phyloP scores from a whole-genome alignment of 164 flowering plant genomes.

The Aristolochia contorta region DNA sequence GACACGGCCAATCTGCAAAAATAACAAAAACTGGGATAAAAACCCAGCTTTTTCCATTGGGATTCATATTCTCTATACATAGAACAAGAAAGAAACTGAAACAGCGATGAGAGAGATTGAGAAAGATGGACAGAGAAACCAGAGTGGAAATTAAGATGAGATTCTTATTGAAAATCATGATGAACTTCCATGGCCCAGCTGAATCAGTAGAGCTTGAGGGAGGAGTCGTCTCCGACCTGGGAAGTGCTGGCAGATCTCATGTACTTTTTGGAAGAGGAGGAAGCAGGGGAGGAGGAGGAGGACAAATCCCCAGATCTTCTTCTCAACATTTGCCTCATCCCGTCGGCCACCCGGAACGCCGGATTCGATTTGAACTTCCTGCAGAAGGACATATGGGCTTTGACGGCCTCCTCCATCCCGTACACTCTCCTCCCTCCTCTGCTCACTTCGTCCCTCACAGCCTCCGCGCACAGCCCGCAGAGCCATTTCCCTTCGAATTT shows the following conservation, averaged over 20 bases:
- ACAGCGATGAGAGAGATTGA: too few relatives aligned
- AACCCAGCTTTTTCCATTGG: neutral
- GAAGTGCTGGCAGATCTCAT: constrained; percentile 30
- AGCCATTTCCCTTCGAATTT: constrained; percentile 87
- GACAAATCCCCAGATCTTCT: constrained; percentile 48
- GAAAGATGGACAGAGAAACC: neutral
- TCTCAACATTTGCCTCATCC: constrained; percentile 72
- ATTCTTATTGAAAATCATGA: neutral
- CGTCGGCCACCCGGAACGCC: constrained; percentile 62
- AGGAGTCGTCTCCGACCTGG: neutral
- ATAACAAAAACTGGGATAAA: neutral
- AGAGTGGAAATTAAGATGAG: neutral
- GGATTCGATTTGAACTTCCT: constrained; percentile 58
- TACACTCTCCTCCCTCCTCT: constrained; percentile 15
- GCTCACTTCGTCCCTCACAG: constrained; percentile 66
- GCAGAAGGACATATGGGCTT: constrained; percentile 67
- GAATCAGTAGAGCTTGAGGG: neutral
- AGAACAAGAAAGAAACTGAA: neutral
- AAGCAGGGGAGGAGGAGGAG: constrained; percentile 12
- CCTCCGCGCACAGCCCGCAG: constrained; percentile 90
- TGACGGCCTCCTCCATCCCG: constrained; percentile 27
- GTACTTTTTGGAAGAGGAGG: constrained; percentile 34
- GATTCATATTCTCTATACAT: neutral
- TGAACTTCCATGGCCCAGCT: neutral
- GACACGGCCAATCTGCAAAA: neutral